Base-by-base conservation (phyloP, 2,329 filamentous ascomycete genomes). In the Nothopassalora personata region DNA sequence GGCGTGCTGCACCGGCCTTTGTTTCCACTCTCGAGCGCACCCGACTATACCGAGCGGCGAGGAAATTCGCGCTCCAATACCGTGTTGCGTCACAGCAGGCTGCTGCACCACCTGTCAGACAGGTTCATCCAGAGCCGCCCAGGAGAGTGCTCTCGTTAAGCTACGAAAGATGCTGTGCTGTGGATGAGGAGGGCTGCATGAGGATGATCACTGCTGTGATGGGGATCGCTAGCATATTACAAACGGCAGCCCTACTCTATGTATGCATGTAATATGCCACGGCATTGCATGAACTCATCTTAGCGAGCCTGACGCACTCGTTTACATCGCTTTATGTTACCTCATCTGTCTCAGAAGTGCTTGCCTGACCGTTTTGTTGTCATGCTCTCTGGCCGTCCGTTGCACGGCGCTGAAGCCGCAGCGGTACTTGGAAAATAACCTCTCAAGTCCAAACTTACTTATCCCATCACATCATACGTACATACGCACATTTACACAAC, bases 131-230 rank as follows among this genome's bases (percentile, higher is more conserved):
- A 28, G 81, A 80, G 68, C 88, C 94, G 73, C 81, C 86, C 66
- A 89, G 93, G 88, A 86, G 49, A 88, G 87, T 60, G 89, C 91
- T 64, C 86, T 92, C 79, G 89, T 96, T 79, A 97, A 96, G 81
- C 81, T 97, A 73, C 88, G 93, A 84, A 96, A 94, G 81, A 84
- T 86, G 60, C 80, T 97, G 60, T 97, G 93, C 85, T 97, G 93
- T 78, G 90, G 90, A 83, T 72, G 71, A 70, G 57, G 39, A 34
- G 47, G 49, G 58, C 63, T 48, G 59, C 39, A 46, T 30, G 50
- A 57, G 15, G 18, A 33, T n/a, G 49, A 34, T n/a, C 30, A 19
- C 30, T 43, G 39, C 15, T 2, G 39, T 43, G n/a, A 43, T n/a
- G 39, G 39, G 39, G 13, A 18, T 19, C 39, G 39, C 39, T 43